Percentiles rank a stretch among this genome's conserved stretches.
Conservation (phyloP, 2,329 filamentous ascomycete genomes). For the Myrmaecium sp. region DNA sequence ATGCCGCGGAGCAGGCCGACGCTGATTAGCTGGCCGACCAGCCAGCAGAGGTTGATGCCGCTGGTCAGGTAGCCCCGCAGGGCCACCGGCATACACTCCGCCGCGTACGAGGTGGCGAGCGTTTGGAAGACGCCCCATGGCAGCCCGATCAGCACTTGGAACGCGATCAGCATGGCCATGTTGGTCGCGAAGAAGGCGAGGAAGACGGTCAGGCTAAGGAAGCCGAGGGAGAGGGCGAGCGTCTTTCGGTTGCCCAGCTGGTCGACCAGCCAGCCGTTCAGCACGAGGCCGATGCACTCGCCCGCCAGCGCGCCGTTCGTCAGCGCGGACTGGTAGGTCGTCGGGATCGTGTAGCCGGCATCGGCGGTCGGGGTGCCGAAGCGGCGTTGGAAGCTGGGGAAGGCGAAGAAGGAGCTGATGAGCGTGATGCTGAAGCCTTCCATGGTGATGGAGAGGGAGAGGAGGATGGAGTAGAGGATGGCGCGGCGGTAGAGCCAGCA, state of each 20-base stretch:
- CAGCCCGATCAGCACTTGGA: constrained; percentile 27
- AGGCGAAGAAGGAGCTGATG: constrained; percentile 56
- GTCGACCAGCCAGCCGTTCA: constrained; percentile 29
- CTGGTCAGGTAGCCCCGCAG: constrained; percentile 39
- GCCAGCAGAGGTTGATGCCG: constrained; percentile 62
- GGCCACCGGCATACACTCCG: constrained; percentile 49
- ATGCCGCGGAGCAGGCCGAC: constrained; percentile 54
- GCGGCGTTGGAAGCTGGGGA: constrained; percentile 25
- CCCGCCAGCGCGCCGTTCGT: constrained; percentile 29
- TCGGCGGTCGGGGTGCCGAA: constrained; percentile 21
- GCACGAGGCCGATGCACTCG: constrained; percentile 26
- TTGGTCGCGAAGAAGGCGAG: constrained; percentile 29
- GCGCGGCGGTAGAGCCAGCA: constrained; percentile 75
- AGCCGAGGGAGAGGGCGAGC: constrained; percentile 22
- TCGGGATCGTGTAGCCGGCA: constrained; percentile 23
- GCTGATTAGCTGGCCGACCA: constrained; percentile 54
- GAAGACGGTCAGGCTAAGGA: constrained; percentile 24
- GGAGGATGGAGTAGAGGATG: constrained; percentile 64
- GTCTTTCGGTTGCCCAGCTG: constrained; percentile 27
- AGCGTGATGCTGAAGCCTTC: constrained; percentile 72
- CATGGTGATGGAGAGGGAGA: constrained; percentile 81
- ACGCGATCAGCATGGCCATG: constrained; percentile 22
- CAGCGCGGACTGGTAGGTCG: constrained; percentile 27
- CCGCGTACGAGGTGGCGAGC: constrained; percentile 28
- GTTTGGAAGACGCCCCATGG: constrained; percentile 30